Evolutionary conservation across 495 filamentous ascomycete species (phyloP), one percentile per base, ranked within the genome.

Genomic region (Talaromyces borbonicus): DNA sequence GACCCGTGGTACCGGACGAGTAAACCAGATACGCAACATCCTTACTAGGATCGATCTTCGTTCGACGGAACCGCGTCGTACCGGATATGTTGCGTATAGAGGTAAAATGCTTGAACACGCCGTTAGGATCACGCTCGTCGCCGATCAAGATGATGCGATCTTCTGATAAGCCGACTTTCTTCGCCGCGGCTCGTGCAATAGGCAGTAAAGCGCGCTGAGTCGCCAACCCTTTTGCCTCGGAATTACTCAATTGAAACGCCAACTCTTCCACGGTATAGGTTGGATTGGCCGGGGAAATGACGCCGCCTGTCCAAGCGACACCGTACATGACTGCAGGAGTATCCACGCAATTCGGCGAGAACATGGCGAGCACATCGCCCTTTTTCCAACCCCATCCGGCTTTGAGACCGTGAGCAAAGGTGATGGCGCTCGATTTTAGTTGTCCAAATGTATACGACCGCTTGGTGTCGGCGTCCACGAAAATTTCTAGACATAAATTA

Each of bases 221-320:
- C 1, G 81, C 74, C 11, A 95, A 58, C 3, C 70, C 85, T 52
- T 79, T 84, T 22, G 85, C 83, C 6, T 72, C 68, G 0, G 80
- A 78, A 57, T 89, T 80, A 42, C 77, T 76, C 42, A 95, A 71
- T 56, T 93, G 88, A 57, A 82, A 88, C 7, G 79, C 74, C 8
- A 96, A 72, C 58, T 95, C 88, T 9, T 88, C 75, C 22, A 68
- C 72, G 2, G 79, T 86, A 57, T 93, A 92, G 6, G 71, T 71
- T 15, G 90, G 87, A 58, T 94, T 95, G 4, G 85, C 84, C 0
- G 88, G 83, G n/a, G 79, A 83, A 19, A 84, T 60, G 32, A 79
- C 64, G 5, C 85, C 89, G 31, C 86, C 88, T 0, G 85, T 79
- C 75, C 81, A 92, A 48, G 80, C 76, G 11, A 72, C 68, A n/a